Percentiles rank a stretch among this genome's conserved stretches.
Conservation (phyloP, 768 basidiomycete species). For the Mycena albidolilacea region DNA sequence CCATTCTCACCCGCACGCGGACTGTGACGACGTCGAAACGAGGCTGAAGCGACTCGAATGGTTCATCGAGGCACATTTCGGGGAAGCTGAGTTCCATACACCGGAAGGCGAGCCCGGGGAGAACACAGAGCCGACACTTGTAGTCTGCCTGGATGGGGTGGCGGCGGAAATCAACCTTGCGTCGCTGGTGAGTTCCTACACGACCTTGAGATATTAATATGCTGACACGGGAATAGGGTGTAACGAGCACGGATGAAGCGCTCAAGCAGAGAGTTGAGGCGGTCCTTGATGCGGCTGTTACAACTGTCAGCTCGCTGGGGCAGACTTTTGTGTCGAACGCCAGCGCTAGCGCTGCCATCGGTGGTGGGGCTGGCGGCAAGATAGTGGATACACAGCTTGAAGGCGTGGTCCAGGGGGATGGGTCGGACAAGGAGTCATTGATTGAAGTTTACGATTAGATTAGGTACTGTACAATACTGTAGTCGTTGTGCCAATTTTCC, state of each 20-base stretch:
- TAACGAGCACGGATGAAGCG: slow-evolving; percentile 76
- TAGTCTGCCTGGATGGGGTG: slow-evolving; percentile 87
- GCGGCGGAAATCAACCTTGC: slow-evolving; percentile 87
- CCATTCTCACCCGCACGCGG: slow-evolving; percentile 77
- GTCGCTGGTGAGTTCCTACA: slow-evolving; percentile 74
- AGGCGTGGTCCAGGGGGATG: slow-evolving; percentile 22
- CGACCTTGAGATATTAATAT: slow-evolving; percentile 22
- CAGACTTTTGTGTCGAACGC: slow-evolving; percentile 67
- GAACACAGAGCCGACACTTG: slow-evolving; percentile 75
- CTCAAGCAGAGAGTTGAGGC: slow-evolving; percentile 85
- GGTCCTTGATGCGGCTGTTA: slow-evolving; percentile 93
- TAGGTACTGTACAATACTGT: too few relatives aligned
- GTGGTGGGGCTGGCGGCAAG: slow-evolving; percentile 42
- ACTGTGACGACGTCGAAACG: slow-evolving; percentile 58
- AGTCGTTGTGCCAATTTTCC: too few relatives aligned
- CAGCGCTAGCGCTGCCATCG: slow-evolving; percentile 46
- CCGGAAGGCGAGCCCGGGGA: slow-evolving; percentile 68
- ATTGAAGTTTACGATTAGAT: slow-evolving; percentile 43
- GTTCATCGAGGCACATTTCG: slow-evolving; percentile 97
- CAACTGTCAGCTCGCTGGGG: slow-evolving; percentile 81
- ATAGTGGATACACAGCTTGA: background rate
- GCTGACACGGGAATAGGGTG: slow-evolving; percentile 61
- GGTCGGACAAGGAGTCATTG: slow-evolving; percentile 41
- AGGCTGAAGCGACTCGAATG: slow-evolving; percentile 78
- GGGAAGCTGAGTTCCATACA: slow-evolving; percentile 88